Base-by-base conservation (phyloP, 306 rosid species). In the Rubus idaeus region DNA sequence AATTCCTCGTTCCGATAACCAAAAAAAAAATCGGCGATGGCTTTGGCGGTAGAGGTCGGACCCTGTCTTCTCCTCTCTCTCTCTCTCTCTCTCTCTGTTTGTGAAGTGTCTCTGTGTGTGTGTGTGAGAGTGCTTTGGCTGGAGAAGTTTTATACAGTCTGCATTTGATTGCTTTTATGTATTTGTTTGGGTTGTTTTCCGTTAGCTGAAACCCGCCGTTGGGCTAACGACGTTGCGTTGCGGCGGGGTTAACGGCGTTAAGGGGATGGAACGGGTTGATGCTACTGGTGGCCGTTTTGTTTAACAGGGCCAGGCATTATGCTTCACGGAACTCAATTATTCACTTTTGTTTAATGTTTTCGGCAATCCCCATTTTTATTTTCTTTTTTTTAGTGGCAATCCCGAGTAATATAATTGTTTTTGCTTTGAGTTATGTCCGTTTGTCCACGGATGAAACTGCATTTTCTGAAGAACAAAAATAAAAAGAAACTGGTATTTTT, bases 191-290 rank as follows among this genome's bases (percentile, higher is more conserved):
- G 70, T 41, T 65, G 73, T 42, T 58, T 77, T 81, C 94, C 90
- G 97, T 88, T 64, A 84, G 80, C 12, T 56, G 23, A 1, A n/a
- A n/a, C 63, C 82, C 87, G 80, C 90, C 89, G 92, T 89, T 81
- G 21, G 4, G 0, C 5, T 70, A 73, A 87, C 89, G 85, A 17
- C 89, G 95, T 85, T 87, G 84, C 89, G 93, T 85, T 87, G 84
- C 89, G 89, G 92, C 88, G 69, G 73, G 37, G 20, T 30, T 83
- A 77, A 91, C 97, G 87, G 2, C 70, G 92, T 84, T 79, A 81
- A 21, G 3, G 37, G 8, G 30, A 60, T 12, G 16, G 53, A 55
- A 39, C 13, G 65, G 56, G 83, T 73, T 83, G 46, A 47, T 49
- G 74, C 61, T 26, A 57, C 55, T 61, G 71, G 78, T 68, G 51